phyloP scores from a whole-genome alignment of 352 stramenopile genomes.

The Pythium diclinum region DNA sequence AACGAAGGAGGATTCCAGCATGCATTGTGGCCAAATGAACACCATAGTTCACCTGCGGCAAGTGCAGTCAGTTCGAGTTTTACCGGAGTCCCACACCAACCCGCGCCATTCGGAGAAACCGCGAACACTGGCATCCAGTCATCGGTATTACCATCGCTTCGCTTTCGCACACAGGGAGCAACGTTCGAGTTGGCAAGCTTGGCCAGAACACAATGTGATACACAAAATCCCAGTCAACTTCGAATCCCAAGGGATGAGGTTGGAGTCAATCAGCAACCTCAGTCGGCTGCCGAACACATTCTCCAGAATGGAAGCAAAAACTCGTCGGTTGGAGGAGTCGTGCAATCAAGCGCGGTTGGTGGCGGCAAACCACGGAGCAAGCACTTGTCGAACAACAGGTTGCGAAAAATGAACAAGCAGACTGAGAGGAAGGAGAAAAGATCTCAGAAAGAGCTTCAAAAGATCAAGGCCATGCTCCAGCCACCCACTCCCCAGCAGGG shows the following conservation, averaged over 20 bases:
- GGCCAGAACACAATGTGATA: neutral
- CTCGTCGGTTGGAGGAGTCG: neutral
- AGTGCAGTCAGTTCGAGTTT: neutral
- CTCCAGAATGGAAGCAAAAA: neutral
- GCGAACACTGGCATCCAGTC: neutral
- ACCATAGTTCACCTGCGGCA: neutral
- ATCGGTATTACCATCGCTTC: neutral
- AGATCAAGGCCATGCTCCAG: neutral
- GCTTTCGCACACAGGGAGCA: neutral
- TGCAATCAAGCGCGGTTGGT: neutral
- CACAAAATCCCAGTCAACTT: neutral
- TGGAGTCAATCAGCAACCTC: neutral
- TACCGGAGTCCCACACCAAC: neutral
- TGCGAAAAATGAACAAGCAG: constrained; percentile 3
- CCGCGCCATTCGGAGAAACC: neutral
- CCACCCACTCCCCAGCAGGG: neutral
- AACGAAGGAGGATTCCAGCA: neutral
- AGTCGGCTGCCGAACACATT: neutral
- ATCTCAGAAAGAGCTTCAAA: neutral
- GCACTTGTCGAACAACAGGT: neutral
- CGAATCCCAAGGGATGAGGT: neutral
- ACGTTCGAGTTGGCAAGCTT: neutral
- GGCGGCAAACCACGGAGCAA: neutral
- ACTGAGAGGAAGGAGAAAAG: neutral
- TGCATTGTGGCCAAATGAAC: neutral